Evolutionary conservation across 176 grass and related monocot species (phyloP).

Genomic region (Avena eriantha): DNA sequence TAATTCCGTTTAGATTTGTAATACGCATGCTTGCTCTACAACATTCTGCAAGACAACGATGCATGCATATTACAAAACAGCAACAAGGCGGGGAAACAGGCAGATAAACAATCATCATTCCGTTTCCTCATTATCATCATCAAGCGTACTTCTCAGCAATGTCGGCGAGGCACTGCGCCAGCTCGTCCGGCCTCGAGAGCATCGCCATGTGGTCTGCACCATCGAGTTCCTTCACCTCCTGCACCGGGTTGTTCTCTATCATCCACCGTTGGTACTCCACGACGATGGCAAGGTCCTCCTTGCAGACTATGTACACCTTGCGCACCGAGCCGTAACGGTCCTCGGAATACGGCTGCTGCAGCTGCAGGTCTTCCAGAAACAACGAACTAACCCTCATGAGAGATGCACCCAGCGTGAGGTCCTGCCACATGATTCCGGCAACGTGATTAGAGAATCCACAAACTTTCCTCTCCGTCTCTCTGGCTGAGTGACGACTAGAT

Average conservation of each 20-base stretch:
- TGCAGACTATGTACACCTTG: constrained; percentile 62
- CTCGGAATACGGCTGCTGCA: constrained; percentile 42
- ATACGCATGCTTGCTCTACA: neutral
- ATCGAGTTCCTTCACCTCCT: constrained; percentile 64
- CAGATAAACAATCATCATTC: neutral
- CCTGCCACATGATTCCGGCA: constrained; percentile 39
- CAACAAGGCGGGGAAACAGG: neutral
- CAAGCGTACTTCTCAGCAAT: constrained; percentile 46
- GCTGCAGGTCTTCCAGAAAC: constrained; percentile 56
- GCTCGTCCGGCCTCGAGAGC: constrained; percentile 60
- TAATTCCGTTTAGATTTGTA: neutral
- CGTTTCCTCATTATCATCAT: neutral
- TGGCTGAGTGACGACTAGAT: neutral
- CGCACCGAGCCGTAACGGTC: constrained; percentile 61
- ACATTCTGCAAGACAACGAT: neutral
- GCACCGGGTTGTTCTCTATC: constrained; percentile 50
- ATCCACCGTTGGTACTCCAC: constrained; percentile 59
- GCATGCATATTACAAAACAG: neutral
- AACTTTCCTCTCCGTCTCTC: neutral
- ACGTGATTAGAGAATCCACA: neutral
- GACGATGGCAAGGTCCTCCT: constrained; percentile 47
- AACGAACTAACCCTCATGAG: constrained; percentile 56
- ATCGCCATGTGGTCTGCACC: constrained; percentile 67
- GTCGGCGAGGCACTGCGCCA: constrained; percentile 42
- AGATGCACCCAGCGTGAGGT: constrained; percentile 53